Percentiles rank a stretch among this genome's conserved stretches.
Conservation (phyloP, 1,284 basidiomycete species). For the Rhodotorula sp. region DNA sequence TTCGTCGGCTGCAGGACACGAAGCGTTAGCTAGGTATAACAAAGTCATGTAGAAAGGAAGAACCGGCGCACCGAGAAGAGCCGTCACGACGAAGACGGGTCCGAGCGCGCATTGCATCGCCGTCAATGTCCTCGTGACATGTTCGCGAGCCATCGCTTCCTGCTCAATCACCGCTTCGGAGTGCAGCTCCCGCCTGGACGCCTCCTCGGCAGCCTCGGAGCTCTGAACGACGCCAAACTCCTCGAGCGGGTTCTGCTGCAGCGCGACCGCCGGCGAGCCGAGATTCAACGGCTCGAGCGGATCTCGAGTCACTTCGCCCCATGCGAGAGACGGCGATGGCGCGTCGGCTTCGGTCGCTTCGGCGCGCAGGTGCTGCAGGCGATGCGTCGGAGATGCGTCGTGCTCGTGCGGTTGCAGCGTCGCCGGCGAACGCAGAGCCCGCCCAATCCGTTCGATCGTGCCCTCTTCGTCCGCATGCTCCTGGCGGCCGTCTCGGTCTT, state of each 20-base stretch:
- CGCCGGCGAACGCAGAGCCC: conserved; percentile 36
- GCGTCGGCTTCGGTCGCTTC: conserved; percentile 16
- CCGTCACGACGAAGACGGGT: conserved; percentile 57
- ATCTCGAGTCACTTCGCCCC: conserved; percentile 14
- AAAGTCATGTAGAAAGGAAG: neutral
- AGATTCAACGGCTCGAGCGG: conserved; percentile 1
- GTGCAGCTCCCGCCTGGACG: conserved; percentile 47
- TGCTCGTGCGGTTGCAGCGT: conserved; percentile 4
- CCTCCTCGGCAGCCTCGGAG: conserved; percentile 11
- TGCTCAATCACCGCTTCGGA: neutral
- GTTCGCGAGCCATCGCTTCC: conserved; percentile 23
- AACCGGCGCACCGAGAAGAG: conserved; percentile 4
- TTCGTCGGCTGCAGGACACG: conserved; percentile 56
- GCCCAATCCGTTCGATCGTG: conserved; percentile 28
- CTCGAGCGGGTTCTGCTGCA: conserved; percentile 10
- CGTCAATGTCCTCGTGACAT: conserved; percentile 77
- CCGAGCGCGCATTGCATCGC: conserved; percentile 75
- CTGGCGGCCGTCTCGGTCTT: conserved; percentile 33
- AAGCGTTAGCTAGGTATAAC: neutral
- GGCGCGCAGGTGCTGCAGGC: conserved; percentile 21
- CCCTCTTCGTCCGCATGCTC: conserved; percentile 39
- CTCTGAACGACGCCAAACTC: conserved; percentile 16
- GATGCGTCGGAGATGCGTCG: conserved; percentile 14
- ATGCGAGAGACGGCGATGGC: conserved; percentile 5
- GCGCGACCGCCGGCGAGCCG: neutral